Evolutionary conservation across 2,329 filamentous ascomycete genomes (phyloP).

Genomic region (Sclerotinia glacialis): DNA sequence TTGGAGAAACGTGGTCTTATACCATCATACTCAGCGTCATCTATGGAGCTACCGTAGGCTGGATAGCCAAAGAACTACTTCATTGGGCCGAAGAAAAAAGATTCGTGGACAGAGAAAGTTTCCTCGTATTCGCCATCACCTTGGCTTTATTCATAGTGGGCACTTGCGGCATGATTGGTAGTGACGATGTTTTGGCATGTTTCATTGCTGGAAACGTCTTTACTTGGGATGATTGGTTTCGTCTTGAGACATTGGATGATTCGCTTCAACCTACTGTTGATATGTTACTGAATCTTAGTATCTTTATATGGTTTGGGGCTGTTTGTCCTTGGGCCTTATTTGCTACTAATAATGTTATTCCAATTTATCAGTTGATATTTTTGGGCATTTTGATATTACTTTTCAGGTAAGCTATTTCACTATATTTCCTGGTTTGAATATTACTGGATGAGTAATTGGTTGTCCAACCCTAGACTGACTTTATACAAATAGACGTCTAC

Average conservation of each 20-base stretch:
- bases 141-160: conserved; percentile 84
- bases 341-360: conserved; percentile 62
- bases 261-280: conserved; percentile 92
- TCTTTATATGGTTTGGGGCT: conserved; percentile 91
- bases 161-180: conserved; percentile 87
- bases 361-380: conserved; percentile 68
- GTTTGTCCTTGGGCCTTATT: conserved; percentile 79
- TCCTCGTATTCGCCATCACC: conserved; percentile 63
- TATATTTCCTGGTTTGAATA: background rate
- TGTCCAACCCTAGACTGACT: background rate
- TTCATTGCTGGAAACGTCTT: conserved; percentile 91
- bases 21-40: conserved; percentile 73
- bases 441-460: conserved; percentile 14
- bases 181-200: conserved; percentile 85
- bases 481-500: conserved; percentile 52
- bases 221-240: conserved; percentile 94
- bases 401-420: conserved; percentile 48
- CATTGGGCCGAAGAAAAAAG: conserved; percentile 79
- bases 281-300: conserved; percentile 78
- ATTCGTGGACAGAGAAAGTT: conserved; percentile 51
- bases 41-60: conserved; percentile 76
- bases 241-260: conserved; percentile 82
- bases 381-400: conserved; percentile 75
- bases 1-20: conserved; percentile 82
- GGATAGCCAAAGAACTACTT: conserved; percentile 76